Percentiles rank a stretch among this genome's conserved stretches.
Conservation (phyloP, 441 rosid genomes). For the Brassica hybrid region DNA sequence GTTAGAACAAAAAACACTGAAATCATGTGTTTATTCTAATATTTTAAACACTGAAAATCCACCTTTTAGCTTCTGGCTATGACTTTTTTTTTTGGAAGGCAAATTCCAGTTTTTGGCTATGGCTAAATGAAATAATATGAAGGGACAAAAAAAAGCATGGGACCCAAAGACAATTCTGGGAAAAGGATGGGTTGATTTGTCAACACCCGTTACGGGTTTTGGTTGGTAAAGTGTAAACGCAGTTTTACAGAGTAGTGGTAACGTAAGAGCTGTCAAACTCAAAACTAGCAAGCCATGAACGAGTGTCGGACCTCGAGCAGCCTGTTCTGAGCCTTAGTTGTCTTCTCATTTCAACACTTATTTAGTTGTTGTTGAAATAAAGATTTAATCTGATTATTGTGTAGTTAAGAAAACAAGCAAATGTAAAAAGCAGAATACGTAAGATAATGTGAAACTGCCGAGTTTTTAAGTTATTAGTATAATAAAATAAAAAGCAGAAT, state of each 20-base stretch:
- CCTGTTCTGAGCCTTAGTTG: conserved; percentile 24
- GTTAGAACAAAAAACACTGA: not conserved
- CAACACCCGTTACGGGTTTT: conserved; percentile 19
- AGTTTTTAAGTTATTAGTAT: not conserved
- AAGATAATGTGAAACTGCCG: not conserved
- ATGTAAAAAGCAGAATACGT: not conserved
- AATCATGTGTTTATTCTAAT: not conserved
- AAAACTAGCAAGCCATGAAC: not conserved
- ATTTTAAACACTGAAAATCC: not conserved
- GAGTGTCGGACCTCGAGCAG: conserved; percentile 35
- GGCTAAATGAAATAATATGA: conserved; percentile 10
- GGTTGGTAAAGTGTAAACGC: conserved; percentile 5
- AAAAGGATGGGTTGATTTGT: conserved; percentile 31
- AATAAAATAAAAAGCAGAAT: conserved; percentile 8
- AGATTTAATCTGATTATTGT: not conserved
- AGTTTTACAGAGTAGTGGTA: conserved; percentile 15
- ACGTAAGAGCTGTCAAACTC: not conserved
- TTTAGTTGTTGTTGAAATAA: not conserved
- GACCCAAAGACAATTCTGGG: conserved; percentile 13
- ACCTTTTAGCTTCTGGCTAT: conserved; percentile 13
- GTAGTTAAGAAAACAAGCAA: not conserved
- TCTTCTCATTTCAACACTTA: conserved; percentile 18
- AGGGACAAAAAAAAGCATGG: conserved; percentile 14
- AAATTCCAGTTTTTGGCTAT: too few relatives aligned
- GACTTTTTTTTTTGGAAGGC: too few relatives aligned